Percentiles rank a stretch among this genome's conserved stretches.
phyloP scores from a whole-genome alignment of 129 eudicot genomes.

The Smallanthus sonchifolius region DNA sequence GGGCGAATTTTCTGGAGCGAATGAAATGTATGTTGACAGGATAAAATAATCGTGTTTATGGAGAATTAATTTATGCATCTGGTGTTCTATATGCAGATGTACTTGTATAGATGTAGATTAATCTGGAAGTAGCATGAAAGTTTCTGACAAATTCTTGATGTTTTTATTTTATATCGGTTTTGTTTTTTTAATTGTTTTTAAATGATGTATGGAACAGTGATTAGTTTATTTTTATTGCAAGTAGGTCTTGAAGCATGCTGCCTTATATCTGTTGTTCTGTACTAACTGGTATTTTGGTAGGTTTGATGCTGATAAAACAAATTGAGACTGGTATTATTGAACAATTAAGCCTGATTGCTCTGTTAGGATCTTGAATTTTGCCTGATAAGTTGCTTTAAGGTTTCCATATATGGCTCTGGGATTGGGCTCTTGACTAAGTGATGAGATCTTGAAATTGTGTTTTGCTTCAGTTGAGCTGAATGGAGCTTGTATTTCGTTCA shows the following conservation, averaged over 20 bases:
- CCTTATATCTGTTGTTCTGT: conserved; percentile 22
- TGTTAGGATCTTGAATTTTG: conserved; percentile 17
- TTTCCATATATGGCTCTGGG: neutral
- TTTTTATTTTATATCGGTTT: conserved; percentile 1
- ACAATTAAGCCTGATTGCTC: neutral
- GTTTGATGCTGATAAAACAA: conserved; percentile 5
- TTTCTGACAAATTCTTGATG: conserved; percentile 24
- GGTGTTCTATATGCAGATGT: conserved; percentile 24
- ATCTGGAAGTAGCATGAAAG: conserved; percentile 26
- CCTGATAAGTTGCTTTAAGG: neutral
- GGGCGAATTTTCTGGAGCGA: neutral
- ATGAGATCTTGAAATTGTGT: neutral
- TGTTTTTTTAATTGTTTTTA: neutral
- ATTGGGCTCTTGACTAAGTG: neutral
- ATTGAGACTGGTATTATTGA: neutral
- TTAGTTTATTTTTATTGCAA: neutral
- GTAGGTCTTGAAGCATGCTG: conserved; percentile 2
- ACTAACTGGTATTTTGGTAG: conserved; percentile 7
- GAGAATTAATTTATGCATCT: conserved; percentile 17
- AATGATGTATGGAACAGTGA: conserved; percentile 3
- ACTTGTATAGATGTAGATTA: conserved; percentile 30
- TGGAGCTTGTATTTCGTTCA: neutral
- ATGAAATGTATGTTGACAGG: conserved; percentile 16
- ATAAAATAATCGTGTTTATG: neutral
- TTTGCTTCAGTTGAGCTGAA: conserved; percentile 9